Conservation (phyloP, 108 stramenopile species). For the Cylindrotheca closterium region DNA sequence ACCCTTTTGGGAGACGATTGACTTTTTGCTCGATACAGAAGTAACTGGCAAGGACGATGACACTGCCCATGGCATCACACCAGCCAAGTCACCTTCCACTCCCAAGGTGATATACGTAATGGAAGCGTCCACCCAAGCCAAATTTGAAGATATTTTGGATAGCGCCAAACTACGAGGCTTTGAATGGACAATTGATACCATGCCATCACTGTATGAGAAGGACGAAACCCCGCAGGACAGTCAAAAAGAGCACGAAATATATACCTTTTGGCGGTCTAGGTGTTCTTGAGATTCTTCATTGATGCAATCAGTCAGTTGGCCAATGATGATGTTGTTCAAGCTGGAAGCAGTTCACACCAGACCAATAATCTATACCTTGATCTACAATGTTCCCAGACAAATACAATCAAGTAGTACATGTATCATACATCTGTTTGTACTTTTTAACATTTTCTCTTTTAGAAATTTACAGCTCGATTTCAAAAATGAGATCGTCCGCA, state of each 20-base stretch:
- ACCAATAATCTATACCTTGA: not conserved
- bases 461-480: too few relatives aligned
- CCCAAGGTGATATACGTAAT: too few relatives aligned
- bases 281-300: not conserved
- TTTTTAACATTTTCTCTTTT: too few relatives aligned
- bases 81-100: too few relatives aligned
- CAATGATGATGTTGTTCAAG: not conserved
- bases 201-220: not conserved
- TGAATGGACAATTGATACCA: not conserved
- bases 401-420: not conserved
- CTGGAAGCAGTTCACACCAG: too few relatives aligned
- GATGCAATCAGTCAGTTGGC: not conserved
- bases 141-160: not conserved
- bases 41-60: not conserved
- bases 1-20: slow-evolving; percentile 29
- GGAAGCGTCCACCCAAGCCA: not conserved
- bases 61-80: too few relatives aligned
- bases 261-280: not conserved
- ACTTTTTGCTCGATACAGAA: not conserved
- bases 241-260: not conserved
- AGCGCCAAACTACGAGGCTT: not conserved
- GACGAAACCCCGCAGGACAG: not conserved
- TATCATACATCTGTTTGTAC: too few relatives aligned
- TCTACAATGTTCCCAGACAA: not conserved
- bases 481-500: too few relatives aligned